Base-by-base conservation (phyloP, 192 early-diverging fungal species). In the Coemansia sp. region DNA sequence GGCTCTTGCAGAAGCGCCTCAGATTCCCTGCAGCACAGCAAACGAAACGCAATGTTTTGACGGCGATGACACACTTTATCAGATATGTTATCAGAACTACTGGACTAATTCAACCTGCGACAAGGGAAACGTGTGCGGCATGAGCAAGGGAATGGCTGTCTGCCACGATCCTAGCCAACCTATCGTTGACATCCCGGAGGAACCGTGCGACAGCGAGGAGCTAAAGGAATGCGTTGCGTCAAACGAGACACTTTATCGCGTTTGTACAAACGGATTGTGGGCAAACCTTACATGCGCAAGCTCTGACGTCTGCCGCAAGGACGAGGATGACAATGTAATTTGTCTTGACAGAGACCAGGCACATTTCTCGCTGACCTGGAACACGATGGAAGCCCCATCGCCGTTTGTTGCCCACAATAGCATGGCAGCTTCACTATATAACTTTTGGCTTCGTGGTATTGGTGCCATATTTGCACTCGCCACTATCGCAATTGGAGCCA, bases 261-360 rank as follows among this genome's bases (percentile, higher is more conserved):
- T 79, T 27, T 79, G 75, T 66, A 54, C 45, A 27, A 59, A 72
- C 34, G 57, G 57, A 25, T 50, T 79, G 7, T 79, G 75, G 75
- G 36, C 45, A 25, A 79, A 72, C 50, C 59, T 63, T 11, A 79
- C 75, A 29, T 79, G 75, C 36, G 48, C 50, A 34, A 55, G 34
- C 17, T 37, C 40, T 55, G 65, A 79, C 41, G 61, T 79, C 28
- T 79, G 75, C 53, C 60, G 63, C 45, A 45, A 65, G 40, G 31
- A 53, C 14, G 57, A 65, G 33, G 57, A 68, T 40, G 57, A 62
- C 11, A 67, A 48, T 8, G 59, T 64, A 3, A 25, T 48, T 3
- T 79, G 75, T 44, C 55, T 66, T 13, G 67, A 73, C 52, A 68
- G 59, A 50, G 56, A 74, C 17, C 53, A 52, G 6, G 59, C 58